These are phyloP conservation scores for Mycosphaerella sp. DNA, from an alignment of 2,329 filamentous ascomycete species.

Conservation along the genomic window DNA sequence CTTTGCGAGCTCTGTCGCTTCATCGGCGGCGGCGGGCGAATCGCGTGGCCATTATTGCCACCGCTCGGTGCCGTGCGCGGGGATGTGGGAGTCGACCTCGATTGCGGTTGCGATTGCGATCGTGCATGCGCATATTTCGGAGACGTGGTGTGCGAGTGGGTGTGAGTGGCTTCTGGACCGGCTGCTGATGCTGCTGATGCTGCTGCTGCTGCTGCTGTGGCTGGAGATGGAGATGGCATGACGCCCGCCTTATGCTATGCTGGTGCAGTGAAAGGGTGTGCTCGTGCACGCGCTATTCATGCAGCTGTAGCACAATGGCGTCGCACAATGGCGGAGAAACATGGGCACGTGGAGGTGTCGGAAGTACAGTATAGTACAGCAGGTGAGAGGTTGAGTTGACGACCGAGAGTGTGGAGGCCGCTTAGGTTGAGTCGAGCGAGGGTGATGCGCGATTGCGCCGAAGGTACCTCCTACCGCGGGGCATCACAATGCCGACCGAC, in stretches of 20 bases:
- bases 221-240: slow-evolving; percentile 5
- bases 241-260: background rate
- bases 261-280: background rate
- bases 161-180: background rate
- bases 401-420: background rate
- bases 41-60: slow-evolving; percentile 6
- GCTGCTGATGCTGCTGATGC: background rate
- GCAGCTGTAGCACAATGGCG: slow-evolving; percentile 1
- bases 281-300: slow-evolving; percentile 1
- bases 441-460: too few species aligned
- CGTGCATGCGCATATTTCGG: background rate
- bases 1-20: slow-evolving; percentile 30
- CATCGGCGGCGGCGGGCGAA: slow-evolving; percentile 25
- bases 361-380: background rate
- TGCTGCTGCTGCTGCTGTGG: background rate
- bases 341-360: background rate
- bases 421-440: too few species aligned
- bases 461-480: too few species aligned
- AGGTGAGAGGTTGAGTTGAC: background rate
- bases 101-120: background rate
- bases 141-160: background rate
- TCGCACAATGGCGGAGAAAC: background rate
- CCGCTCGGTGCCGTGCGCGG: slow-evolving; percentile 5
- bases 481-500: too few species aligned
- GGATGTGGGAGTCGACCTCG: slow-evolving; percentile 3